A percentile compares a stretch with the other conserved stretches of the same genome.
Evolutionary conservation across 176 grass and related monocot species (phyloP).

Genomic region (Pontederia paniculata): DNA sequence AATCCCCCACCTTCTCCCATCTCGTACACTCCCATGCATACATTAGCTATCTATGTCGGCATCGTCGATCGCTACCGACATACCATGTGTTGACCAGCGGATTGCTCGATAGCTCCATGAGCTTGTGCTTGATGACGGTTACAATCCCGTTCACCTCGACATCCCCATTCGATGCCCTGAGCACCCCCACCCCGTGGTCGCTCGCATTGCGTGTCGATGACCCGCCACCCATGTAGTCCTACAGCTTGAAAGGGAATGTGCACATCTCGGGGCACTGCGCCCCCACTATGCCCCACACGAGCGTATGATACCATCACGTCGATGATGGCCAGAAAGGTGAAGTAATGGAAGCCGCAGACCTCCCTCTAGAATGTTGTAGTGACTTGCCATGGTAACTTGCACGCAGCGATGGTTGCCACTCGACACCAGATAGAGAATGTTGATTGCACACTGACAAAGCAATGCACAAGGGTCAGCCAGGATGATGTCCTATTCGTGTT

Average conservation of each 20-base stretch:
- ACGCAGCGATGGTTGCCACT: no score
- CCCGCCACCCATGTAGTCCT: constrained; percentile 21
- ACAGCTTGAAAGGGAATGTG: constrained; percentile 57
- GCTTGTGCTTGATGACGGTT: constrained; percentile 60
- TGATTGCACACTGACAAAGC: no score
- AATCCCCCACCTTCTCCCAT: constrained; percentile 51
- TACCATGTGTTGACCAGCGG: constrained; percentile 78
- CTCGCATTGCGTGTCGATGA: constrained; percentile 8
- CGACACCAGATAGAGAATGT: no score
- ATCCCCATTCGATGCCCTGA: constrained; percentile 63
- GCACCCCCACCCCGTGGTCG: constrained; percentile 15
- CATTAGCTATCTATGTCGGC: constrained; percentile 75
- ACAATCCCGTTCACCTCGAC: constrained; percentile 67
- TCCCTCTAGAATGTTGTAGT: constrained; percentile 87
- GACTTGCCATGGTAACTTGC: no score
- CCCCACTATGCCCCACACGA: constrained; percentile 70
- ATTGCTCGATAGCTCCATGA: constrained; percentile 59
- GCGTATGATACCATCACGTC: constrained; percentile 68
- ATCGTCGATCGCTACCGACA: constrained; percentile 63
- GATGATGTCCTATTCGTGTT: no score
- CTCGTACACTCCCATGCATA: constrained; percentile 69
- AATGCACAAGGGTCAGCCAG: no score
- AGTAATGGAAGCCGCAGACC: constrained; percentile 84
- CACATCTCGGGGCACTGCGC: constrained; percentile 65
- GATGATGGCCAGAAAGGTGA: constrained; percentile 57